Evolutionary conservation across 331 rosid genomes (phyloP).

Genomic region (Ulmus americana): DNA sequence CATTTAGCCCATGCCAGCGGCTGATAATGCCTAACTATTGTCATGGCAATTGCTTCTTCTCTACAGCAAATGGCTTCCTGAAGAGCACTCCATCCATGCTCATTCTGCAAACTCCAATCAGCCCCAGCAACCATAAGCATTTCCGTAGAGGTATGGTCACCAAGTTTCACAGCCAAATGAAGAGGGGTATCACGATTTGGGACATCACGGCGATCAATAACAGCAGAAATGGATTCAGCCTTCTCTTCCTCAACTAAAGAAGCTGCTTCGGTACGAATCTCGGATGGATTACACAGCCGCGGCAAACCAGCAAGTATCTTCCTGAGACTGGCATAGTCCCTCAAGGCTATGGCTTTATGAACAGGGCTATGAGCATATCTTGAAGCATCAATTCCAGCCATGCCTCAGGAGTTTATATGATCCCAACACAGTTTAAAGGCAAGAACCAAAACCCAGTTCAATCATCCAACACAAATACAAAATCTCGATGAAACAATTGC

Average conservation of each 20-base stretch:
- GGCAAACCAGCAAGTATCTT: constrained; percentile 61
- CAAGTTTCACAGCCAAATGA: constrained; percentile 84
- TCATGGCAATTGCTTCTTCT: constrained; percentile 73
- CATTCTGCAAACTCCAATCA: constrained; percentile 98
- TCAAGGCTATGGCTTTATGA: constrained; percentile 69
- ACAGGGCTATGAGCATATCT: constrained; percentile 82
- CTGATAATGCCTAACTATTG: constrained; percentile 78
- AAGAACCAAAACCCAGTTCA: constrained; percentile 27
- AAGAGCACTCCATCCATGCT: constrained; percentile 97
- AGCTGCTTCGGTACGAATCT: constrained; percentile 58
- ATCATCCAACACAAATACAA: constrained; percentile 32
- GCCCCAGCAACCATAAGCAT: constrained; percentile 93
- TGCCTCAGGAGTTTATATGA: constrained; percentile 36
- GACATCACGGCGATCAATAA: constrained; percentile 83
- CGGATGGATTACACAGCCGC: constrained; percentile 49
- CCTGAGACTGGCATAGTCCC: constrained; percentile 68
- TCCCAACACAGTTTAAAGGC: constrained; percentile 34
- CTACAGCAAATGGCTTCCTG: constrained; percentile 92
- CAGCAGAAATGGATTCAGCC: constrained; percentile 69
- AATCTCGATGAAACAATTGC: constrained; percentile 3
- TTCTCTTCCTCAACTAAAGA: constrained; percentile 83
- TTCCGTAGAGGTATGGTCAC: constrained; percentile 70
- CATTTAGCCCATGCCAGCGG: constrained; percentile 97
- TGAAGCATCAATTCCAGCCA: constrained; percentile 74
- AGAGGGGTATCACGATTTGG: constrained; percentile 86